A percentile compares a stretch with the other conserved stretches of the same genome.
phyloP scores from a whole-genome alignment of 257 asterid species.

The Solanum phureja region DNA sequence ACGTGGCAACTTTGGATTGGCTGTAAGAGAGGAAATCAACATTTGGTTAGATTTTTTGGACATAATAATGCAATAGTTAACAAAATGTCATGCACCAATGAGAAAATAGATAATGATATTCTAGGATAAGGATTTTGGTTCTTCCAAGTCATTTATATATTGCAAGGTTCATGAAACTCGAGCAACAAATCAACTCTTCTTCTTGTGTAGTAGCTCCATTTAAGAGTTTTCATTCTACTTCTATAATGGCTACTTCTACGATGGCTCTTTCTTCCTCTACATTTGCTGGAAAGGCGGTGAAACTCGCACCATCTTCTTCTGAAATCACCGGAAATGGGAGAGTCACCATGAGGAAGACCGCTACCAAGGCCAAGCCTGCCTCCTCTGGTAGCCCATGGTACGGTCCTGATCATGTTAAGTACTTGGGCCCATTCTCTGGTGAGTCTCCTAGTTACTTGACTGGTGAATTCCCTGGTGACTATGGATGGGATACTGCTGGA shows the following conservation, averaged over 20 bases:
- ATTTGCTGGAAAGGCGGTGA: slow-evolving; percentile 34
- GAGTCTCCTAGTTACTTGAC: too few relatives aligned
- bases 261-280: slow-evolving; percentile 57
- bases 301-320: slow-evolving; percentile 24
- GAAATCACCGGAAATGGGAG: slow-evolving; percentile 17
- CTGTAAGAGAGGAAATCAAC: neutral
- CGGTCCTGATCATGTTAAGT: too few relatives aligned
- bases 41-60: neutral
- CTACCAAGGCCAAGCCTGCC: neutral
- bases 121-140: neutral
- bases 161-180: neutral
- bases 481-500: too few relatives aligned
- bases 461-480: too few relatives aligned
- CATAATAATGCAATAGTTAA: too few relatives aligned
- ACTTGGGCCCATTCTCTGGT: too few relatives aligned
- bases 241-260: slow-evolving; percentile 38
- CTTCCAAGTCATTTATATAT: neutral
- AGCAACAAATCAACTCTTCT: neutral
- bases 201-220: neutral
- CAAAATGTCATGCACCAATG: neutral
- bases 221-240: neutral
- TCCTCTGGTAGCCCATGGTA: too few relatives aligned
- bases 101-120: neutral
- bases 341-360: slow-evolving; percentile 30
- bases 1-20: neutral